Base-by-base conservation (phyloP, 2,329 filamentous ascomycete species). In the Chaetomiaceae sp. region DNA sequence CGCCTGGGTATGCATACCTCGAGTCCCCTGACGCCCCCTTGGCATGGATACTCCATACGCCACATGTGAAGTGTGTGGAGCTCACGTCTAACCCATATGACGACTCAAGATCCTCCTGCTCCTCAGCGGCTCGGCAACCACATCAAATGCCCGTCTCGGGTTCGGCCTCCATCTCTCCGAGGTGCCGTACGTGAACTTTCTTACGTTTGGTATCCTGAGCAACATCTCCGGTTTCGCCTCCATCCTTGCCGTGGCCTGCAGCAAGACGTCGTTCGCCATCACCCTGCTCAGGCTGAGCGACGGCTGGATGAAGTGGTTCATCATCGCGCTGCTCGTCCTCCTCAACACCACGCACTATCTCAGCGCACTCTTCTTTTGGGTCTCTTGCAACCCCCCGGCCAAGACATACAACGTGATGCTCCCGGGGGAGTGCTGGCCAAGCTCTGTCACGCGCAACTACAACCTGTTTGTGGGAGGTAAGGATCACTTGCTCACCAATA, bases 251-350 rank as follows among this genome's bases (percentile, higher is more conserved):
- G 64, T 67, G 12, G 59, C 62, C 2, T 61, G 60, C 54, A 68
- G 66, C 58, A 72, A 72, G 57, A 69, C 67, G 1, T 69, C 68
- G 1, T 69, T 70, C 48, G 68, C 61, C 9, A 54, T 70, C 17
- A 69, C 66, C 5, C 60, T 70, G 34, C 61, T 70, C 23, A 60
- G 66, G 5, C 58, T 69, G 27, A 59, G 62, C 17, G 55, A 51
- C 30, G 59, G 63, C 21, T 58, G 61, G 56, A 50, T 62, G n/a
- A 61, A 58, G 33, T 54, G 42, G 40, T 52, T 62, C 25, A 49
- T 68, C 38, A 68, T 65, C 61, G 63, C 62, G 21, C 57, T 66
- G 5, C 60, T 69, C 21, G 42, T 65, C 5, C 60, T 63, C 6
- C 60, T 68, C 48, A 68, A 68, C 50, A n/a, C 64, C 9, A 56